Conservation (phyloP, 139 green algal species). For the Coelastrella sp. region DNA sequence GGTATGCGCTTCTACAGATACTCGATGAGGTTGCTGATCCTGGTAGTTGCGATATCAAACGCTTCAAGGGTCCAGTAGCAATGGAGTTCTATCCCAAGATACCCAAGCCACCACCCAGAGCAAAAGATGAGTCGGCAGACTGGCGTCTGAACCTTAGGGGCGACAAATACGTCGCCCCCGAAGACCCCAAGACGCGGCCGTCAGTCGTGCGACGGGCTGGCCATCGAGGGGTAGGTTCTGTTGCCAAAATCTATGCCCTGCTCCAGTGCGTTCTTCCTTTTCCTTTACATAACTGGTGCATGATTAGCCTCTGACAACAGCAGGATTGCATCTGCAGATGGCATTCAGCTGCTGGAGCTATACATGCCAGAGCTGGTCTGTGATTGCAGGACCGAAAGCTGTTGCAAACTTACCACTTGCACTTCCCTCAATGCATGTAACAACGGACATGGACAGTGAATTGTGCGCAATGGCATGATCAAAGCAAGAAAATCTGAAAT, state of each 20-base stretch:
- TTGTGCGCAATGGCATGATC: no score
- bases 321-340: no score
- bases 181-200: background rate
- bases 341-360: no score
- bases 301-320: no score
- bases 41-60: constrained; percentile 6
- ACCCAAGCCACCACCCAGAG: background rate
- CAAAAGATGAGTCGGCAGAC: background rate
- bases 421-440: no score
- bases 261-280: background rate
- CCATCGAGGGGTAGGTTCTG: background rate
- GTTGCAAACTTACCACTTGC: no score
- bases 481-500: background rate
- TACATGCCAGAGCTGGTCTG: no score
- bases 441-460: no score
- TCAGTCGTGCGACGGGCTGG: background rate
- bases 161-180: background rate
- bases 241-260: background rate
- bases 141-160: no score
- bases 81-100: constrained; percentile 10
- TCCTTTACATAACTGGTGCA: background rate
- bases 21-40: constrained; percentile 21
- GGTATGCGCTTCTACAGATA: background rate
- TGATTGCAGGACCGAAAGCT: no score
- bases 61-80: constrained; percentile 23